Percentiles rank a stretch among this genome's conserved stretches.
These are phyloP conservation scores for Pholiota conissans DNA, from an alignment of 768 basidiomycete genomes.

Conservation along the genomic window DNA sequence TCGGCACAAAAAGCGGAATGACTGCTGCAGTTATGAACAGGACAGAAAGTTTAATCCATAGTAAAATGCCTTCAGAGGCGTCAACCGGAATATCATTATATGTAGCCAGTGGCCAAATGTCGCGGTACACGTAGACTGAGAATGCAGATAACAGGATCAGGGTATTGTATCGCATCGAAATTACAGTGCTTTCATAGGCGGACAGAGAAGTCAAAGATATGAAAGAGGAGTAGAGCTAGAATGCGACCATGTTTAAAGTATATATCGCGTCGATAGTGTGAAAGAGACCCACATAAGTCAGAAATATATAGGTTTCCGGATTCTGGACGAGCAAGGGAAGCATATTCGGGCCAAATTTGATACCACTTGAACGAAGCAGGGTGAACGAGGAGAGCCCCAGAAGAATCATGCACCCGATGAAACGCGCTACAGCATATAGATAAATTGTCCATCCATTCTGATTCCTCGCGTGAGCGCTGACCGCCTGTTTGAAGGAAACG, in stretches of 20 bases:
- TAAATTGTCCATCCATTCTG: constrained; percentile 9
- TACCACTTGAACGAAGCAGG: neutral
- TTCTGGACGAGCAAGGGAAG: neutral
- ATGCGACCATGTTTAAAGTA: no score
- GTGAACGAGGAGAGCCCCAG: neutral
- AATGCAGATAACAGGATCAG: constrained; percentile 37
- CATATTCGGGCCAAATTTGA: neutral
- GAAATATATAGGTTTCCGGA: constrained; percentile 7
- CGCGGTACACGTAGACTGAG: constrained; percentile 49
- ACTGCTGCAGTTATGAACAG: constrained; percentile 42
- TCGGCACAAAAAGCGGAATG: constrained; percentile 53
- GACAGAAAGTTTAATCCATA: constrained; percentile 25
- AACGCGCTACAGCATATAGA: constrained; percentile 8
- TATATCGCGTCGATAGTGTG: no score
- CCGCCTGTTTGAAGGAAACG: neutral
- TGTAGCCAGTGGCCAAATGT: constrained; percentile 57
- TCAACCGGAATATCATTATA: constrained; percentile 42
- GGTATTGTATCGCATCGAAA: constrained; percentile 4
- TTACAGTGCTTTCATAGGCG: neutral
- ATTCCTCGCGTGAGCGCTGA: neutral
- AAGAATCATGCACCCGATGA: constrained; percentile 10
- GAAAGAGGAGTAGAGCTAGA: constrained; percentile 15
- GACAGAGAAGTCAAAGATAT: constrained; percentile 3
- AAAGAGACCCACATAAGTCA: constrained; percentile 12
- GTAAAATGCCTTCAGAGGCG: constrained; percentile 29